These are phyloP conservation scores for Coemansia sp. DNA, from an alignment of 192 early-diverging fungal genomes.

Conservation along the genomic window DNA sequence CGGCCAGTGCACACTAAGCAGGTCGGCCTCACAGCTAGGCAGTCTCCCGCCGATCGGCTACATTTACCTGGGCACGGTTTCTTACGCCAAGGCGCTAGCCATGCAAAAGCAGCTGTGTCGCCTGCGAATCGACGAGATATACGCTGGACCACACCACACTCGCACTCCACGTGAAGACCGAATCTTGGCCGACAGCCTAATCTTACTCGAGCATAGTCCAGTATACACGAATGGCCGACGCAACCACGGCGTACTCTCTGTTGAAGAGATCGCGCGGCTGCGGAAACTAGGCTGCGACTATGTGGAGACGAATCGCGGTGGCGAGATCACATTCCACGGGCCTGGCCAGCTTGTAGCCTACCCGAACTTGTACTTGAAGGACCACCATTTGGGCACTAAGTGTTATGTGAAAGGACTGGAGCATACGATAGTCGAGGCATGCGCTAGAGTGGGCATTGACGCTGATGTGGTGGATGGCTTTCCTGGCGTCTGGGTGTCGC, in stretches of 20 bases:
- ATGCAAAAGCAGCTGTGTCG: conserved; percentile 63
- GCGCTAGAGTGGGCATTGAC: conserved; percentile 61
- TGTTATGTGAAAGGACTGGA: conserved; percentile 82
- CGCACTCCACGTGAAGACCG: not conserved
- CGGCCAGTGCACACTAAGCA: conserved; percentile 27
- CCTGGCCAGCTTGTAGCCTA: conserved; percentile 97
- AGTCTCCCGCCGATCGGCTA: conserved; percentile 44
- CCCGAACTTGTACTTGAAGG: conserved; percentile 79
- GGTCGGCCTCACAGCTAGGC: conserved; percentile 23
- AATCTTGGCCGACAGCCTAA: conserved; percentile 50
- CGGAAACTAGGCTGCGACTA: conserved; percentile 62
- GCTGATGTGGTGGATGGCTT: conserved; percentile 63
- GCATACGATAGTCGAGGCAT: conserved; percentile 71
- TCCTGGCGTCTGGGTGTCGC: conserved; percentile 91
- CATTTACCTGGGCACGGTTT: conserved; percentile 49
- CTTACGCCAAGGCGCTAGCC: conserved; percentile 59
- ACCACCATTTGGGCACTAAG: conserved; percentile 66
- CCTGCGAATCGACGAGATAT: conserved; percentile 52
- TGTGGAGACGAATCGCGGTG: conserved; percentile 76
- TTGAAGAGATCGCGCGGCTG: conserved; percentile 56
- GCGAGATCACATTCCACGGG: conserved; percentile 95
- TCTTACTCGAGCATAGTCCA: conserved; percentile 83
- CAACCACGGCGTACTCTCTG: conserved; percentile 58
- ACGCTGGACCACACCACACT: conserved; percentile 2
- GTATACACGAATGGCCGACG: conserved; percentile 91